A percentile compares a stretch with the other conserved stretches of the same genome.
phyloP scores from a whole-genome alignment of 2,329 filamentous ascomycete species.

The Ascochyta fabae region DNA sequence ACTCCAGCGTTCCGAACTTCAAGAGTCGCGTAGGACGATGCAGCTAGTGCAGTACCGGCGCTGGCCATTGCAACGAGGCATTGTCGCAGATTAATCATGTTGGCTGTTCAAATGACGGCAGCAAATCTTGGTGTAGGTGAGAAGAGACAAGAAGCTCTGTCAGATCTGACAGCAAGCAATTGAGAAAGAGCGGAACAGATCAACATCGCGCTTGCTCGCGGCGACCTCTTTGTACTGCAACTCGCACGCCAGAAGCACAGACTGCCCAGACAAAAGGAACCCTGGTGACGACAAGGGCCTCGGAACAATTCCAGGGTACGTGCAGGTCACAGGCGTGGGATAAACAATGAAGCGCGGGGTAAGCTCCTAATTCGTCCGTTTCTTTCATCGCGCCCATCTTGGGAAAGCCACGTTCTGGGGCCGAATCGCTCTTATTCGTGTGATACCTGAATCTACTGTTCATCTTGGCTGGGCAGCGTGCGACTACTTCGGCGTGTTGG shows the following conservation, averaged over 20 bases:
- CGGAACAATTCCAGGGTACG: not conserved
- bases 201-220: not conserved
- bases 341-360: conserved; percentile 8
- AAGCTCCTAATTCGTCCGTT: conserved; percentile 6
- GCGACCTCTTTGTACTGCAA: conserved; percentile 5
- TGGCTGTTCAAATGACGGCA: not conserved
- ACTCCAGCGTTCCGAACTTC: conserved; percentile 24
- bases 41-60: conserved; percentile 3
- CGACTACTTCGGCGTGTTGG: not conserved
- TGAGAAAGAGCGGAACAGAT: not conserved
- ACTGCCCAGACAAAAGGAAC: conserved; percentile 6
- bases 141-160: not conserved
- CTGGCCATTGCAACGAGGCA: conserved; percentile 7
- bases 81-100: conserved; percentile 9
- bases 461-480: conserved; percentile 10
- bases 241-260: conserved; percentile 4
- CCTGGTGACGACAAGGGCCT: conserved; percentile 3
- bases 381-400: conserved; percentile 2
- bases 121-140: not conserved
- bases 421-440: conserved; percentile 4
- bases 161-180: not conserved
- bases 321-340: not conserved
- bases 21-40: conserved; percentile 13
- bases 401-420: conserved; percentile 3
- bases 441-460: conserved; percentile 1